phyloP scores from a whole-genome alignment of 106 monocot species.

The Dendrobium nobile region DNA sequence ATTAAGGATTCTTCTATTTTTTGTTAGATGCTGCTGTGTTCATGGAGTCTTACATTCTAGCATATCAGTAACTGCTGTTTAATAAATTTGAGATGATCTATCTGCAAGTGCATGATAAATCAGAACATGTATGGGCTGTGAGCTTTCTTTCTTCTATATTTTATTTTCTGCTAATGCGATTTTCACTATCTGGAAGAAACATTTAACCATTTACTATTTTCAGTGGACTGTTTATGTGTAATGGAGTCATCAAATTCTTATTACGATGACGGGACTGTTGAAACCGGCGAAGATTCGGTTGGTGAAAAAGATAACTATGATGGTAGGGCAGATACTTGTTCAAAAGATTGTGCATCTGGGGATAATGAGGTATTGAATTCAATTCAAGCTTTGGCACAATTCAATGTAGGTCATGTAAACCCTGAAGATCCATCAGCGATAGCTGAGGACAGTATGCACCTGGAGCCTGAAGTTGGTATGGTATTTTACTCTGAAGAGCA shows the following conservation, averaged over 20 bases:
- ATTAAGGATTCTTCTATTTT: background rate
- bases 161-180: background rate
- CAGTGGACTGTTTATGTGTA: background rate
- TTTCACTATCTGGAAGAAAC: background rate
- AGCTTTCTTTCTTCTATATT: background rate
- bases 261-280: conserved; percentile 29
- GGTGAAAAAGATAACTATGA: conserved; percentile 22
- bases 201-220: background rate
- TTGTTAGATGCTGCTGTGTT: background rate
- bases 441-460: conserved; percentile 4
- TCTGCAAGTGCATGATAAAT: background rate
- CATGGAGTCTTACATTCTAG: background rate
- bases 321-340: background rate
- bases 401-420: background rate
- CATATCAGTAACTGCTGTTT: background rate
- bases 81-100: background rate
- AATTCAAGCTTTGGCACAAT: conserved; percentile 12
- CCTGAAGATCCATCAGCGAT: background rate
- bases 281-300: conserved; percentile 34
- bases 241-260: conserved; percentile 32
- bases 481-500: conserved; percentile 56
- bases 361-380: conserved; percentile 15
- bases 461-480: conserved; percentile 68
- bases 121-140: background rate
- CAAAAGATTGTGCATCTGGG: conserved; percentile 1